These are phyloP conservation scores for Leishmania guyanensis DNA, from an alignment of 208 protist genomes.

Conservation along the genomic window DNA sequence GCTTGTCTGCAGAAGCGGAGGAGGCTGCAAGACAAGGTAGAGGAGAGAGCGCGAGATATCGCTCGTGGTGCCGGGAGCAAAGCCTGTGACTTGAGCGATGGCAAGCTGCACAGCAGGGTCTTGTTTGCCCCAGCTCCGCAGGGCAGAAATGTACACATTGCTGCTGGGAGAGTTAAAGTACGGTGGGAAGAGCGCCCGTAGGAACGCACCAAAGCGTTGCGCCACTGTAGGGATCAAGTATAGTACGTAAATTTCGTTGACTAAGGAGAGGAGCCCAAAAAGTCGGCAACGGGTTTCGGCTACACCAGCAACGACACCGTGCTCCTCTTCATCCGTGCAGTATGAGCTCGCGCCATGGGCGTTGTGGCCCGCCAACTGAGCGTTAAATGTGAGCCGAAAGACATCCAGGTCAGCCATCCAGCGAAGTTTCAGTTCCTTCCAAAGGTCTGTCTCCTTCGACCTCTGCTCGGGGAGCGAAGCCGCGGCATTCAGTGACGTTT, in stretches of 20 bases:
- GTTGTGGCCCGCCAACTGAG: not conserved
- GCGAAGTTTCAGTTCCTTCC: conserved; percentile 37
- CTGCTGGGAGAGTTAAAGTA: not conserved
- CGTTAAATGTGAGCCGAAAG: conserved; percentile 30
- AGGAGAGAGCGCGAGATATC: conserved; percentile 49
- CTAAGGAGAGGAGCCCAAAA: conserved; percentile 30
- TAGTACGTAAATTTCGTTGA: conserved; percentile 43
- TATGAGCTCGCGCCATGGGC: conserved; percentile 8
- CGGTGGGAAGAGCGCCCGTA: conserved; percentile 17
- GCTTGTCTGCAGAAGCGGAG: conserved; percentile 40
- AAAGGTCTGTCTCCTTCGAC: conserved; percentile 14
- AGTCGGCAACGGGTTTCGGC: conserved; percentile 37
- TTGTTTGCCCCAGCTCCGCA: conserved; percentile 35
- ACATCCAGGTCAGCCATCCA: conserved; percentile 50
- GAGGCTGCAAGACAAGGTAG: conserved; percentile 40
- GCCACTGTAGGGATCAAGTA: conserved; percentile 22
- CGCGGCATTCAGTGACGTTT: not conserved
- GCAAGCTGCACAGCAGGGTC: conserved; percentile 59
- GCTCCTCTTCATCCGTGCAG: conserved; percentile 23
- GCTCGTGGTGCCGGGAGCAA: conserved; percentile 38
- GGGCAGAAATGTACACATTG: conserved; percentile 29
- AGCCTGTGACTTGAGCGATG: conserved; percentile 33
- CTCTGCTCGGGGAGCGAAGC: not conserved
- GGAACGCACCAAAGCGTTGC: conserved; percentile 9
- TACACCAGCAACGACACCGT: conserved; percentile 24